These are phyloP conservation scores for Puya raimondii DNA, from an alignment of 176 grass and related monocot genomes.

Conservation along the genomic window DNA sequence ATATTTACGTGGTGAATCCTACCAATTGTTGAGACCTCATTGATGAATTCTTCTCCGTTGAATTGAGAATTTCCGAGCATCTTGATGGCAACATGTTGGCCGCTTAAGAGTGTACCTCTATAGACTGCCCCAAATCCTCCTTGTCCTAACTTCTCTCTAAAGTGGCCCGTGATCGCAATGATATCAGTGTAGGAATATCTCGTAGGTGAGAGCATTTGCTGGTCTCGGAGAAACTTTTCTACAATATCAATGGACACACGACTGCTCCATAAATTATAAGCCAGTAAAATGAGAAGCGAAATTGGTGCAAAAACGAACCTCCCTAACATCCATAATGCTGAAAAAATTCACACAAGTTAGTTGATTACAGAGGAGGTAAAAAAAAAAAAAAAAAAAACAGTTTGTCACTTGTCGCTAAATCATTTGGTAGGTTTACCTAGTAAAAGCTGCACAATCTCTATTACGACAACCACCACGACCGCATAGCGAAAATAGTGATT, in stretches of 20 bases:
- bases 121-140: conserved; percentile 45
- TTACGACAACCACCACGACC: too few species aligned
- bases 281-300: conserved; percentile 5
- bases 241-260: conserved; percentile 1
- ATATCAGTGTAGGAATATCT: conserved; percentile 34
- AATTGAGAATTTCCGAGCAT: conserved; percentile 14
- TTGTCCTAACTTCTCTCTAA: conserved; percentile 37
- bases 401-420: too few species aligned
- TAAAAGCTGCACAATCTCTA: too few species aligned
- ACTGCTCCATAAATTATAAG: conserved; percentile 16
- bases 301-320: not conserved
- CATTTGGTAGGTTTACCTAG: too few species aligned
- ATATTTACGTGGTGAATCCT: conserved; percentile 21
- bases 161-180: conserved; percentile 35
- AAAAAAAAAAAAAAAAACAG: too few species aligned
- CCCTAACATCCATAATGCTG: not conserved
- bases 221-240: conserved; percentile 29
- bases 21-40: conserved; percentile 17
- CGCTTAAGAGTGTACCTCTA: conserved; percentile 13
- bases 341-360: not conserved
- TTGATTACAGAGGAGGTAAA: too few species aligned
- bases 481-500: too few species aligned
- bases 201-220: conserved; percentile 23
- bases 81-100: conserved; percentile 21
- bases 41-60: conserved; percentile 28